phyloP scores from a whole-genome alignment of 2,329 filamentous ascomycete species.

The Gaeumannomyces sp. region DNA sequence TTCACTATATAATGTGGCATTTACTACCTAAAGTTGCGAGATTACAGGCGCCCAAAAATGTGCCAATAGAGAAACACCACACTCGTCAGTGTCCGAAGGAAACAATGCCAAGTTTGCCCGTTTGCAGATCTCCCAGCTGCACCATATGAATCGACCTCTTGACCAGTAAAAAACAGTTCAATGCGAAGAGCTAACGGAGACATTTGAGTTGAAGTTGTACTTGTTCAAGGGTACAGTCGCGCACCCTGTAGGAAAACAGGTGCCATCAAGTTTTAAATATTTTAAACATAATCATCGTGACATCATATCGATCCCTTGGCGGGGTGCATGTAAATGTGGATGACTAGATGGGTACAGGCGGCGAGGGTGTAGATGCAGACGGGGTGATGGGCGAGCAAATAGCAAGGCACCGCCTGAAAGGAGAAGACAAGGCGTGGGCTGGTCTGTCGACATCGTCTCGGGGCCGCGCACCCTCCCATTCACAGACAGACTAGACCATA shows the following conservation, averaged over 20 bases:
- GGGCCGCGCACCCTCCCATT: not conserved
- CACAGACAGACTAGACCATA: constrained; percentile 21
- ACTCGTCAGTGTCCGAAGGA: not conserved
- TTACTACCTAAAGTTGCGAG: not conserved
- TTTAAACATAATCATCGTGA: constrained; percentile 2
- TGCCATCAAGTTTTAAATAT: not conserved
- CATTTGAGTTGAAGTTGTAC: not conserved
- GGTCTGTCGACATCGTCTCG: not conserved
- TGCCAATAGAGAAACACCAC: not conserved
- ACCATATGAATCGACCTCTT: not conserved
- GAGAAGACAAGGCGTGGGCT: not conserved
- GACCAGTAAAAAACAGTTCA: not conserved
- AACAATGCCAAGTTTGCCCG: not conserved
- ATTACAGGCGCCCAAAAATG: not conserved
- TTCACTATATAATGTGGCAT: not conserved
- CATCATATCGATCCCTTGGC: not conserved
- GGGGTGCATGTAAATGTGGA: not conserved
- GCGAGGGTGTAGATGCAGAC: not conserved
- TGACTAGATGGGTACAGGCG: not conserved
- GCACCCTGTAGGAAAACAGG: not conserved
- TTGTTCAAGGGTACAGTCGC: not conserved
- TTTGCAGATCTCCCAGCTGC: not conserved
- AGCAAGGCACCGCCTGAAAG: constrained; percentile 11
- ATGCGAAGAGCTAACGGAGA: not conserved
- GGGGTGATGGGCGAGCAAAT: constrained; percentile 5